These are phyloP conservation scores for Hanseniaspora taiwanica DNA, from an alignment of 805 yeast genomes.

Conservation along the genomic window DNA sequence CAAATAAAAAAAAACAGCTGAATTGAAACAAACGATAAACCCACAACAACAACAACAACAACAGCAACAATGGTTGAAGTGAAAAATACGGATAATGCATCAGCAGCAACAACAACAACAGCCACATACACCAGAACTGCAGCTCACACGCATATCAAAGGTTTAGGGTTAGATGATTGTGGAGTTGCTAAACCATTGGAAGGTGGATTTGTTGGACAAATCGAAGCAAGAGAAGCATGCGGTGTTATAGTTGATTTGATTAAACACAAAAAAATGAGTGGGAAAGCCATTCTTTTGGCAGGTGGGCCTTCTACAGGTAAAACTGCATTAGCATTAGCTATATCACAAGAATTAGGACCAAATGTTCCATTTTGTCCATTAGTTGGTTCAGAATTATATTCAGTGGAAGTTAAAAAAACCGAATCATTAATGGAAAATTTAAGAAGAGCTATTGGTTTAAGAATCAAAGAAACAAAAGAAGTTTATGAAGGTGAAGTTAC, in stretches of 20 bases:
- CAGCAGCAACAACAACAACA: background rate
- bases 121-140: constrained; percentile 47
- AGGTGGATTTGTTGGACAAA: constrained; percentile 73
- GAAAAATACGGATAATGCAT: background rate
- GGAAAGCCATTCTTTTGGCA: constrained; percentile 88
- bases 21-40: background rate
- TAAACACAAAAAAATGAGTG: constrained; percentile 84
- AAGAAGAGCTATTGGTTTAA: constrained; percentile 88
- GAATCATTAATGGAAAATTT: constrained; percentile 94
- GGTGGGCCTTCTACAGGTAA: constrained; percentile 99
- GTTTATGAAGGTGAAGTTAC: constrained; percentile 98
- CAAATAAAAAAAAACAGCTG: background rate
- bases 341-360: constrained; percentile 91
- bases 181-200: constrained; percentile 75
- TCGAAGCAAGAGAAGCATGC: constrained; percentile 75
- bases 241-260: constrained; percentile 91
- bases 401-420: constrained; percentile 95
- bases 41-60: constrained; percentile 1
- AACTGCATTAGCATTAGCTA: constrained; percentile 91
- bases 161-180: constrained; percentile 83
- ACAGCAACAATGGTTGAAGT: constrained; percentile 1
- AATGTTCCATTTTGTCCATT: constrained; percentile 97
- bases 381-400: constrained; percentile 86
- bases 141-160: constrained; percentile 93
- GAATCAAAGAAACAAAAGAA: constrained; percentile 94